These are phyloP conservation scores for Serendipita sp. DNA, from an alignment of 768 basidiomycete species.

Conservation along the genomic window DNA sequence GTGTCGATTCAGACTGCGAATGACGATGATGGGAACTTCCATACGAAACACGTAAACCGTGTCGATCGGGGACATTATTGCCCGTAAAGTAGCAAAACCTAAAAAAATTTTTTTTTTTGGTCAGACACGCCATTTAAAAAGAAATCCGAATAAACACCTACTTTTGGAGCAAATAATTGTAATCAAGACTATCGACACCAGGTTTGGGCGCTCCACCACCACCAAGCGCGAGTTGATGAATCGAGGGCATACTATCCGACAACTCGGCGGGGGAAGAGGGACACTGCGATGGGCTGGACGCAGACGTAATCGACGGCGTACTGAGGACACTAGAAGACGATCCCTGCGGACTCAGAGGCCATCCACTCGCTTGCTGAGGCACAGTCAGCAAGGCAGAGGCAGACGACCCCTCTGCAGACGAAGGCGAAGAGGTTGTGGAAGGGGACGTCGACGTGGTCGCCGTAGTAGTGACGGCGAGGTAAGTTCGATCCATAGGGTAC, in stretches of 20 bases:
- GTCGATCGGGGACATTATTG: background rate
- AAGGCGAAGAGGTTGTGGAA: background rate
- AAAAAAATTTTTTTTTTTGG: too few species aligned
- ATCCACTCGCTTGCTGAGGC: background rate
- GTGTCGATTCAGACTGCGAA: background rate
- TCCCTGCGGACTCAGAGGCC: background rate
- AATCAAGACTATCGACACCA: background rate
- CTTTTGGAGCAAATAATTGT: background rate
- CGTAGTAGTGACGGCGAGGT: background rate
- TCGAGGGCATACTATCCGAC: slow-evolving; percentile 1
- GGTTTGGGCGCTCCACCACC: background rate
- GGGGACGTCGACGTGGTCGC: background rate
- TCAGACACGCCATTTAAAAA: too few species aligned
- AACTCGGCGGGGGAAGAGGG: slow-evolving; percentile 1
- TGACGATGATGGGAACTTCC: background rate
- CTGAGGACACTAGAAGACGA: background rate
- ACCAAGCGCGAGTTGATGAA: background rate
- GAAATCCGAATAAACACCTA: background rate
- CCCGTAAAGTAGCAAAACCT: slow-evolving; percentile 3
- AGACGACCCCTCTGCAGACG: background rate
- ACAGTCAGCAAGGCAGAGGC: background rate
- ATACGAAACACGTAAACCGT: background rate
- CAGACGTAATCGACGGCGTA: background rate
- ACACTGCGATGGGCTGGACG: slow-evolving; percentile 1
- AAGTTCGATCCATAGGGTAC: background rate